These are phyloP conservation scores for Cyberlindnera euphorbiiphila DNA, from an alignment of 805 yeast species.

Conservation along the genomic window DNA sequence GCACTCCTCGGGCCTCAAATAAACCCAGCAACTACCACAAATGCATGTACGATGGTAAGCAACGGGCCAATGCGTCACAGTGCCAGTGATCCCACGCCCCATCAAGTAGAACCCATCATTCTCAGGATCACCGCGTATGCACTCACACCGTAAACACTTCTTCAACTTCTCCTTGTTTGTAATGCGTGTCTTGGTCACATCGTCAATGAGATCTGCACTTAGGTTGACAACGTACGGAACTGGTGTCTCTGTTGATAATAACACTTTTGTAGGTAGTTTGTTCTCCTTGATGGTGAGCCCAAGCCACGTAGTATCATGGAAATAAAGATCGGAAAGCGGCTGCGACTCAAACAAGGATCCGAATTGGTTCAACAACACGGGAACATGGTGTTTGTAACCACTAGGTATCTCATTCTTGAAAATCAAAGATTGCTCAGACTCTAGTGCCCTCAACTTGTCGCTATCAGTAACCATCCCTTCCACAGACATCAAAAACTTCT, in stretches of 20 bases:
- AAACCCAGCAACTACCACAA: slow-evolving; percentile 77
- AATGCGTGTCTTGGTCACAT: slow-evolving; percentile 27
- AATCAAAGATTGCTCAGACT: slow-evolving; percentile 24
- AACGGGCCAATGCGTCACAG: slow-evolving; percentile 47
- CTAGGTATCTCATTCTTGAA: slow-evolving; percentile 26
- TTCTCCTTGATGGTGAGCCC: slow-evolving; percentile 32
- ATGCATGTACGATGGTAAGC: slow-evolving; percentile 71
- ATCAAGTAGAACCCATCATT: slow-evolving; percentile 28
- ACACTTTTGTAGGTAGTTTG: slow-evolving; percentile 32
- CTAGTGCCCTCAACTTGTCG: slow-evolving; percentile 17
- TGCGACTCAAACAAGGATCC: slow-evolving; percentile 1
- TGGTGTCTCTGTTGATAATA: slow-evolving; percentile 32
- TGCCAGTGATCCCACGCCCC: slow-evolving; percentile 19
- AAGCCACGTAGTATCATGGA: slow-evolving; percentile 67
- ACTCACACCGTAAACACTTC: slow-evolving; percentile 54
- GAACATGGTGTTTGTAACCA: slow-evolving; percentile 20
- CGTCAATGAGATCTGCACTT: slow-evolving; percentile 29
- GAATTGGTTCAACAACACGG: slow-evolving; percentile 5
- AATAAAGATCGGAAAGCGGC: slow-evolving; percentile 20
- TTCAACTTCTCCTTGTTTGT: slow-evolving; percentile 31
- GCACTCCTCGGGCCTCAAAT: slow-evolving; percentile 25
- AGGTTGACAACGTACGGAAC: slow-evolving; percentile 32
- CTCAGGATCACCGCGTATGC: slow-evolving; percentile 33
- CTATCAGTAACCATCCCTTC: slow-evolving; percentile 31
- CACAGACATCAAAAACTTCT: slow-evolving; percentile 56